These are phyloP conservation scores for Sextonia rubra DNA, from an alignment of 164 flowering plant species.

Conservation along the genomic window DNA sequence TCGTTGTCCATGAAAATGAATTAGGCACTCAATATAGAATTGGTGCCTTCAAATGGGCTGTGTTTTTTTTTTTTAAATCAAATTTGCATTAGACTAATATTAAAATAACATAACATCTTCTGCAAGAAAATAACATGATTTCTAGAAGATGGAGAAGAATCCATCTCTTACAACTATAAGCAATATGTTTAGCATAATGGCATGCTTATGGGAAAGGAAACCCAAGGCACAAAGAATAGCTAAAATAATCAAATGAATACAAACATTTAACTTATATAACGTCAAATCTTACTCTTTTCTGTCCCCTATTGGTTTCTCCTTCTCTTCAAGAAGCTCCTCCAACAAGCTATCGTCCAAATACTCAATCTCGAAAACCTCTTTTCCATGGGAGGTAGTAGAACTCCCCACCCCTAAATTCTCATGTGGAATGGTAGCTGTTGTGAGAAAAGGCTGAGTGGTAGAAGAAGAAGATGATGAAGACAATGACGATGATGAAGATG, in stretches of 20 bases:
- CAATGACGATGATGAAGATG: not conserved
- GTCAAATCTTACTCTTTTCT: not conserved
- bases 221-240: not conserved
- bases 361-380: constrained; percentile 13
- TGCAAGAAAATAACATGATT: too few relatives aligned
- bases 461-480: constrained; percentile 5
- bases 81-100: too few relatives aligned
- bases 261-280: not conserved
- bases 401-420: not conserved
- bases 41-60: not conserved
- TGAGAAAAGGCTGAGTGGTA: not conserved
- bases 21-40: not conserved
- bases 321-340: constrained; percentile 11
- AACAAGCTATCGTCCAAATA: constrained; percentile 12
- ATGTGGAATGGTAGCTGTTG: not conserved
- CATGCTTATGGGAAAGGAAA: too few relatives aligned
- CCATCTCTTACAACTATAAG: not conserved
- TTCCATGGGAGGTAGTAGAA: not conserved
- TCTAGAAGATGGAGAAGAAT: not conserved
- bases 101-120: too few relatives aligned
- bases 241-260: not conserved
- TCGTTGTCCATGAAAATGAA: not conserved
- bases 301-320: not conserved
- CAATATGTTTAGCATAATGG: not conserved
- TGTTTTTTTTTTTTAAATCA: too few relatives aligned